phyloP scores from a whole-genome alignment of 148 eudicot genomes.

The Diospyros kaki region DNA sequence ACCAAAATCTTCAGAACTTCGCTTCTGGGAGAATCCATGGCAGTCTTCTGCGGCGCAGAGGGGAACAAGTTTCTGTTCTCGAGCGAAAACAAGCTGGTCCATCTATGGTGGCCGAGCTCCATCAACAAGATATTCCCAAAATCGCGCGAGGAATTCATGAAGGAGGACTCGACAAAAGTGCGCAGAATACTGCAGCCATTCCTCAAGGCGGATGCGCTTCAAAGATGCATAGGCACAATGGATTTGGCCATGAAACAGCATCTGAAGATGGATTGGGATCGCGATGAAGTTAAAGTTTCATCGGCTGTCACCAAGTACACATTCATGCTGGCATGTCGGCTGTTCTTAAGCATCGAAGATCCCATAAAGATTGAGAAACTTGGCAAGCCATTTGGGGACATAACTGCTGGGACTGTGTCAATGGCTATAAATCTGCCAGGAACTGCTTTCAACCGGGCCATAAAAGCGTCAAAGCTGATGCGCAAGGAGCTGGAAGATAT shows the following conservation, averaged over 20 bases:
- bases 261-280: slow-evolving; percentile 11
- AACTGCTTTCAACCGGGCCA: slow-evolving; percentile 20
- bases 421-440: slow-evolving; percentile 22
- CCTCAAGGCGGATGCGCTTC: slow-evolving; percentile 15
- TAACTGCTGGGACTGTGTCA: slow-evolving; percentile 21
- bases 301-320: slow-evolving; percentile 14
- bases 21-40: slow-evolving; percentile 15
- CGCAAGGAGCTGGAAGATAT: slow-evolving; percentile 11
- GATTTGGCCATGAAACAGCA: slow-evolving; percentile 14
- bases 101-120: slow-evolving; percentile 15
- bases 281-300: slow-evolving; percentile 13
- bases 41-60: slow-evolving; percentile 14
- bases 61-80: slow-evolving; percentile 21
- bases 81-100: slow-evolving; percentile 15
- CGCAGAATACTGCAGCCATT: slow-evolving; percentile 17
- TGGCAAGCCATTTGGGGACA: slow-evolving; percentile 7
- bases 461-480: slow-evolving; percentile 19
- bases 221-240: slow-evolving; percentile 8
- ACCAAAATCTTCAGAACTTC: slow-evolving; percentile 20
- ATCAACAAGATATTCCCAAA: slow-evolving; percentile 22
- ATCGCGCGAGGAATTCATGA: slow-evolving; percentile 8
- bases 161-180: slow-evolving; percentile 17
- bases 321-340: slow-evolving; percentile 13
- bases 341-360: slow-evolving; percentile 20
- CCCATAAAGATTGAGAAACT: slow-evolving; percentile 9